phyloP scores from a whole-genome alignment of 2,329 filamentous ascomycete species.

The Fusarium paranaense region DNA sequence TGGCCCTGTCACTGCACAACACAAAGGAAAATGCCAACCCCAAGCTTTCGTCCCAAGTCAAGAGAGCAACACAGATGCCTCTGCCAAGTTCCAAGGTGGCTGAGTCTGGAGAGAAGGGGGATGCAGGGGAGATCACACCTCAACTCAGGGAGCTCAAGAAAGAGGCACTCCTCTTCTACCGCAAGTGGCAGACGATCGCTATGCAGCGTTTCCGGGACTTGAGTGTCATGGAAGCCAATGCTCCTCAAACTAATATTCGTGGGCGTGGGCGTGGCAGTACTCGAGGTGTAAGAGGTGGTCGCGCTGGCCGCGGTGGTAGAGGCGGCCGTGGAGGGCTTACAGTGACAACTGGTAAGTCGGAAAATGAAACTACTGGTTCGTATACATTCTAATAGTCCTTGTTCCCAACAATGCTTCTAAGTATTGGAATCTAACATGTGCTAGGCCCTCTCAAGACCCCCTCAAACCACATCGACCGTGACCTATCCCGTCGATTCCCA shows the following conservation, averaged over 20 bases:
- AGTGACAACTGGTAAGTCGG: constrained; percentile 51
- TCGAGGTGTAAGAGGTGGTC: constrained; percentile 43
- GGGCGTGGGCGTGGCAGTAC: constrained; percentile 52
- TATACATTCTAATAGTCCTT: not conserved
- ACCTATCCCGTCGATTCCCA: constrained; percentile 64
- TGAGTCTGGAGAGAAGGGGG: constrained; percentile 48
- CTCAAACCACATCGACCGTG: constrained; percentile 58
- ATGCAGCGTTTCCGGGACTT: constrained; percentile 78
- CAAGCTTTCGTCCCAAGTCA: constrained; percentile 9
- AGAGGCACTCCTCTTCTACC: constrained; percentile 77
- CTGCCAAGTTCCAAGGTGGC: constrained; percentile 44
- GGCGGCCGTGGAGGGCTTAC: constrained; percentile 44
- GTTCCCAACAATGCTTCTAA: not conserved
- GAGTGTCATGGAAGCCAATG: constrained; percentile 59
- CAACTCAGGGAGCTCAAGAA: constrained; percentile 75
- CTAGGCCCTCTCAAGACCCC: constrained; percentile 55
- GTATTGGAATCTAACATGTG: constrained; percentile 11
- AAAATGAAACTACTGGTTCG: not conserved
- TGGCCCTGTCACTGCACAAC: constrained; percentile 49
- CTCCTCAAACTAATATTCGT: constrained; percentile 40
- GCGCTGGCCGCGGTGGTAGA: constrained; percentile 50
- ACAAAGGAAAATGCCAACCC: constrained; percentile 38
- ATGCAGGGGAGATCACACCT: constrained; percentile 52
- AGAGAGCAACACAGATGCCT: constrained; percentile 11
- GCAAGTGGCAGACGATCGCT: constrained; percentile 82